Conservation (phyloP, 495 filamentous ascomycete genomes). For the Chaetomium cochliodes region DNA sequence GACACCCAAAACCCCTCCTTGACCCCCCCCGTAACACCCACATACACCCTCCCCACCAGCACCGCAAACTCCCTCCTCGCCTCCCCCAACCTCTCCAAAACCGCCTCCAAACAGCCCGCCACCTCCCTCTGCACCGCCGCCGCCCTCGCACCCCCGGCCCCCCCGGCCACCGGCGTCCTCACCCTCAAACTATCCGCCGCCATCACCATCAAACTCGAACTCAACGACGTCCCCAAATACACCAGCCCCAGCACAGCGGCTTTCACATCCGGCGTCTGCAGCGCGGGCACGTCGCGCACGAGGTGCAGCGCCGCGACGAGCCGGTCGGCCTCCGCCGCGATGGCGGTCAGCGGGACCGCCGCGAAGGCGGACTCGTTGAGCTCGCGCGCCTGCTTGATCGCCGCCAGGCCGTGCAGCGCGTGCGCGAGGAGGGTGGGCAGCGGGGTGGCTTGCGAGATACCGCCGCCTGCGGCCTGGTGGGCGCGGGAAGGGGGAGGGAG, state of each 20-base stretch:
- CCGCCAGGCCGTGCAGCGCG: background rate
- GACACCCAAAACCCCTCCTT: slow-evolving; percentile 17
- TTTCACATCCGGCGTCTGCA: slow-evolving; percentile 21
- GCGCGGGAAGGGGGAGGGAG: too few species aligned
- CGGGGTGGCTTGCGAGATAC: background rate
- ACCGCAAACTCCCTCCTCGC: slow-evolving; percentile 11
- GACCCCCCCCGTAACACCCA: slow-evolving; percentile 14
- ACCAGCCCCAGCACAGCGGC: slow-evolving; percentile 9
- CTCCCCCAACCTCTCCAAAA: slow-evolving; percentile 12
- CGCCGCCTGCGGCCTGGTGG: too few species aligned
- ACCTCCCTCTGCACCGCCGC: background rate
- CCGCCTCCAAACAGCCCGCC: slow-evolving; percentile 13
- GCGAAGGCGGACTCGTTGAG: background rate
- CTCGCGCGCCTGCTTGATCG: background rate
- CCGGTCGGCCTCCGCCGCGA: background rate
- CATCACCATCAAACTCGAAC: slow-evolving; percentile 20
- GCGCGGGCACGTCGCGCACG: background rate
- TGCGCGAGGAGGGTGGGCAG: background rate
- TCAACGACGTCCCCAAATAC: slow-evolving; percentile 6
- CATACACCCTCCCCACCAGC: slow-evolving; percentile 9
- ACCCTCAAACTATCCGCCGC: slow-evolving; percentile 21
- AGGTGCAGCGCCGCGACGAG: background rate
- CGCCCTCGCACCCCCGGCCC: background rate
- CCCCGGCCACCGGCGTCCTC: background rate
- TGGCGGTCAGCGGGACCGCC: background rate